Evolutionary conservation across 352 stramenopile genomes (phyloP), one percentile per base, ranked within the genome.

Genomic region (Phytopythium montanum): DNA sequence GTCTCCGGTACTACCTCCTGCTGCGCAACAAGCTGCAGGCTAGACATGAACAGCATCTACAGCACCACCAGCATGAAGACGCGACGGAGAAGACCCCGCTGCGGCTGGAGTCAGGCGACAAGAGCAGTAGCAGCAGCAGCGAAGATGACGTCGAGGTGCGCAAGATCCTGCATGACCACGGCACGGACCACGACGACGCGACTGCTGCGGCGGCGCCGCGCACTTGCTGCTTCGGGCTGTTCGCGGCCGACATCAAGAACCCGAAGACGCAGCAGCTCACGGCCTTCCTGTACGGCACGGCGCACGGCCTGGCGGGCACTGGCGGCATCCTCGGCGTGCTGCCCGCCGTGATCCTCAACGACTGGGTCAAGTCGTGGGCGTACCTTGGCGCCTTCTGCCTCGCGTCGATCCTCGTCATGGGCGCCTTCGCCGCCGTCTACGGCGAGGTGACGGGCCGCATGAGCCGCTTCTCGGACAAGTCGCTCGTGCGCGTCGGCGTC

Each of bases 321-420:
- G 79, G 79, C 4, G 78, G 79, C 33, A 72, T 88, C 56, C 59
- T 97, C 16, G 88, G 88, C 25, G 81, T 97, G 16, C 73, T 97
- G 28, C 90, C 90, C 3, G 88, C 89, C 0, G 82, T 97, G 26
- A 81, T 96, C 62, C 63, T 97, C 38, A 86, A 93, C 56, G 69
- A 95, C 60, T 80, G 69, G 64, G 46, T 42, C 46, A 78, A 93
- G 34, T 91, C 85, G 41, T 76, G 72, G 26, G 60, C 87, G 25
- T 97, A 97, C 65, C 68, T 97, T 10, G 66, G 64, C 10, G 81
- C 82, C 12, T 97, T 97, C 74, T 97, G 88, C 60, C 18, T 90
- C 21, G 86, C 76, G 16, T 92, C 74, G 45, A 97, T 90, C 60
- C 36, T 96, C 41, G 86, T 90, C 28, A 97, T 97, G 90, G 90